Base-by-base conservation (phyloP, 208 protist genomes). In the Leishmania martiniquensis region DNA sequence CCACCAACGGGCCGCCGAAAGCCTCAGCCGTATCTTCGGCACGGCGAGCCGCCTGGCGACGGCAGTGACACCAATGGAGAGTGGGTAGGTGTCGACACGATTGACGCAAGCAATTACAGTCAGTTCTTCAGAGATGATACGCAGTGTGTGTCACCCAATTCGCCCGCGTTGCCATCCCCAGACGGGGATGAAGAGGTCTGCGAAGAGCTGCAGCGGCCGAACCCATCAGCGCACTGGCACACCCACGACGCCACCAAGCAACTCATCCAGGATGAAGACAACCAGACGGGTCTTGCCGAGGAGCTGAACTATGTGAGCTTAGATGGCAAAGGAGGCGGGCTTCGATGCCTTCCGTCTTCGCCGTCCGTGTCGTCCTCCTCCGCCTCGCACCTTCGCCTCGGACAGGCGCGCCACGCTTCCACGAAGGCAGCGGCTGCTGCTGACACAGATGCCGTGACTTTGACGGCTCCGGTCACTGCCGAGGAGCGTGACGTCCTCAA, bases 101-200 rank as follows among this genome's bases (percentile, higher is more conserved):
- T 90, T 54, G 68, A 85, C 45, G 77, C 52, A 5, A 69, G 63
- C 59, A 90, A 90, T 78, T 90, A 82, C 70, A 15, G 34, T 6
- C 4, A 74, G n/a, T 87, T 85, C 80, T 90, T 84, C 75, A 59
- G 59, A 9, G 68, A 81, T 62, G 76, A 76, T 29, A 71, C 65
- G n/a, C 42, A 69, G 25, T 86, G 83, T 57, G 78, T 74, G 15
- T 83, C 80, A 12, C 83, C 84, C 0, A 73, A 82, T 25, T 63
- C 77, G 37, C 70, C 67, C n/a, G 32, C 57, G 55, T 72, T 57
- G 55, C 57, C 55, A 10, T 76, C 72, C 34, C 67, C 57, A 1
- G 62, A 85, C 49, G 70, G 59, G 13, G 81, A 85, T 9, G 75
- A 83, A 54, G 80, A 83, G 15, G 44, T 78, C 1, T 83, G 80